Conservation (phyloP, 768 basidiomycete genomes). For the Serendipita sp. region DNA sequence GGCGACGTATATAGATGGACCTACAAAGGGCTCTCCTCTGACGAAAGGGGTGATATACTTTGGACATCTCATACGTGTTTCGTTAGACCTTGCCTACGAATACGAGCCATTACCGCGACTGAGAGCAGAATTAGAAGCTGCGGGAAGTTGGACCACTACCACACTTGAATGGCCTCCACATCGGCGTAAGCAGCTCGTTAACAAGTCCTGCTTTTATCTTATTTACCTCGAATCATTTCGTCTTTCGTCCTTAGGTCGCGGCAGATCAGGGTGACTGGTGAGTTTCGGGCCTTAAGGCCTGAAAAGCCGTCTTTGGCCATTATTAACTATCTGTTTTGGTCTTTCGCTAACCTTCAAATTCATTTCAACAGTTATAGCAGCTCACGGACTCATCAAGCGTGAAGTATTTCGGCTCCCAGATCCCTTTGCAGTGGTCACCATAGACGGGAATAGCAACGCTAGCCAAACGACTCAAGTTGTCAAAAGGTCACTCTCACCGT, state of each 20-base stretch:
- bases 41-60: no score
- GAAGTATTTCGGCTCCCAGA: slow-evolving; percentile 94
- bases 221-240: not conserved
- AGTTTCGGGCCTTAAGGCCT: not conserved
- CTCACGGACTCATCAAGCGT: slow-evolving; percentile 82
- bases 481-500: slow-evolving; percentile 87
- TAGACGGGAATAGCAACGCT: slow-evolving; percentile 72
- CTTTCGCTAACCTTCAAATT: not conserved
- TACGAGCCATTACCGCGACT: no score
- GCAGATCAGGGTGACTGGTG: slow-evolving; percentile 9
- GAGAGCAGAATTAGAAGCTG: no score
- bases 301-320: no score
- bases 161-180: not conserved
- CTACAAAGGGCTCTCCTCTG: no score
- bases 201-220: not conserved
- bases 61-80: no score
- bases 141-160: not conserved
- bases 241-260: slow-evolving; percentile 3
- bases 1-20: no score
- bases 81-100: no score
- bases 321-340: no score
- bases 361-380: slow-evolving; percentile 63
- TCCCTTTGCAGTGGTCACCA: slow-evolving; percentile 96
- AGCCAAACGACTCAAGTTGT: slow-evolving; percentile 95
- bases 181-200: not conserved